Conservation (phyloP, 169 alveolate genomes). For the Cryptosporidium bovis region DNA sequence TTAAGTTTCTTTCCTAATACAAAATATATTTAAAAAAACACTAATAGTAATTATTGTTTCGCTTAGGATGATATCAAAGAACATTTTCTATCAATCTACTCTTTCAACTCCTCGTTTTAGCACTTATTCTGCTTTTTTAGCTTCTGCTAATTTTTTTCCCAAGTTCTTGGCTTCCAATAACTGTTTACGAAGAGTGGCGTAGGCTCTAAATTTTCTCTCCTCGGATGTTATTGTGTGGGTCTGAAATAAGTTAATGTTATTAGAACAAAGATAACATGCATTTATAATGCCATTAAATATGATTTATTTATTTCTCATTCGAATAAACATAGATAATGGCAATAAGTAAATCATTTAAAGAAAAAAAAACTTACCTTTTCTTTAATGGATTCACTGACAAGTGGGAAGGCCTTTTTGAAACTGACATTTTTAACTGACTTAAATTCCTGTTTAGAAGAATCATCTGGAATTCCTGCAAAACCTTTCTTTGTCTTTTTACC, state of each 20-base stretch:
- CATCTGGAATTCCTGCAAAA: slow-evolving; percentile 92
- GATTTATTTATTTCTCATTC: background rate
- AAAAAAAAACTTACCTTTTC: slow-evolving; percentile 39
- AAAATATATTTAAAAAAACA: too few relatives aligned
- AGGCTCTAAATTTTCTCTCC: slow-evolving; percentile 44
- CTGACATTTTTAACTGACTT: slow-evolving; percentile 50
- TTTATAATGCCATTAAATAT: background rate
- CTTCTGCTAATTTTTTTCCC: slow-evolving; percentile 32
- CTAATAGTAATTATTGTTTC: too few relatives aligned
- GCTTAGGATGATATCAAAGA: too few relatives aligned
- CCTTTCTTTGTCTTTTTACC: slow-evolving; percentile 97
- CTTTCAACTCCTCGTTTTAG: too few relatives aligned
- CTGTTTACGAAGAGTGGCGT: slow-evolving; percentile 33
- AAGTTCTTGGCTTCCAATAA: slow-evolving; percentile 31
- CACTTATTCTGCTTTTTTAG: background rate
- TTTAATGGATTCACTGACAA: background rate
- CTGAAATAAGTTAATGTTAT: background rate
- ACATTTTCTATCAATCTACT: too few relatives aligned
- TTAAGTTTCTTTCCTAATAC: too few relatives aligned
- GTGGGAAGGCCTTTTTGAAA: slow-evolving; percentile 51
- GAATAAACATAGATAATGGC: background rate
- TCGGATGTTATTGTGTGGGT: slow-evolving; percentile 42
- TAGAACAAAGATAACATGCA: background rate
- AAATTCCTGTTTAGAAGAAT: slow-evolving; percentile 84
- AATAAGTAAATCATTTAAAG: background rate